Conservation (phyloP, 208 protist species). For the Trypanosomatidae sp. region DNA sequence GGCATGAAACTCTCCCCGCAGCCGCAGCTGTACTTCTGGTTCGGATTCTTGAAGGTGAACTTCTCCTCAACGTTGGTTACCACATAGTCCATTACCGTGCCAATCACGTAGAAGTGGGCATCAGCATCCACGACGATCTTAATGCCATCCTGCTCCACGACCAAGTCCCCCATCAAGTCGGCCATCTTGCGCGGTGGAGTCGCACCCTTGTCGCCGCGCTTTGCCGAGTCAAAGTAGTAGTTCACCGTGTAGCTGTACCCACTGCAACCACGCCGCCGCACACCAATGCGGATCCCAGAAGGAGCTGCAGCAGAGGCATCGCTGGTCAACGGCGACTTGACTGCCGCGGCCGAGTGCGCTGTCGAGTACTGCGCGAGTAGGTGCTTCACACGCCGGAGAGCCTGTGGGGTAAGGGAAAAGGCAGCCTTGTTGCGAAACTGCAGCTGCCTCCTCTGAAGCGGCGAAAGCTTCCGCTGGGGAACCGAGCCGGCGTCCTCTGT, state of each 20-base stretch:
- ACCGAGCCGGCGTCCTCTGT: constrained; percentile 70
- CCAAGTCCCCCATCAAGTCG: constrained; percentile 43
- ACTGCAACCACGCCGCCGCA: constrained; percentile 94
- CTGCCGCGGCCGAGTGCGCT: neutral
- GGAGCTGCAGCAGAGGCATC: constrained; percentile 2
- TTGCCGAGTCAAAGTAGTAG: constrained; percentile 58
- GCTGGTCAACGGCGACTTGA: neutral
- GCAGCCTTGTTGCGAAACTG: constrained; percentile 79
- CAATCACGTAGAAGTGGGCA: constrained; percentile 97
- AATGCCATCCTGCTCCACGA: constrained; percentile 93
- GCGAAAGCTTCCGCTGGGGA: constrained; percentile 56
- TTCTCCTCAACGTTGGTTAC: constrained; percentile 93
- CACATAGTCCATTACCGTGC: constrained; percentile 97
- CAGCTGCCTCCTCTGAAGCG: constrained; percentile 83
- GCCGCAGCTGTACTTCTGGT: constrained; percentile 95
- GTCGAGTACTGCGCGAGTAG: constrained; percentile 52
- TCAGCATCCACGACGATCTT: constrained; percentile 93
- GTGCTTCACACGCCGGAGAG: constrained; percentile 78
- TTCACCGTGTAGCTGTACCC: constrained; percentile 97
- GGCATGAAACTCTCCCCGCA: constrained; percentile 98
- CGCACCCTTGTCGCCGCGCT: neutral
- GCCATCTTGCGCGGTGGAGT: neutral
- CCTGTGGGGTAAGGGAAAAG: constrained; percentile 82
- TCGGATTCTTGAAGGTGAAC: constrained; percentile 98
- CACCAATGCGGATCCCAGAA: constrained; percentile 91